Percentiles rank a stretch among this genome's conserved stretches.
Conservation (phyloP, 345 rosid genomes). For the Noccaea caerulescens region DNA sequence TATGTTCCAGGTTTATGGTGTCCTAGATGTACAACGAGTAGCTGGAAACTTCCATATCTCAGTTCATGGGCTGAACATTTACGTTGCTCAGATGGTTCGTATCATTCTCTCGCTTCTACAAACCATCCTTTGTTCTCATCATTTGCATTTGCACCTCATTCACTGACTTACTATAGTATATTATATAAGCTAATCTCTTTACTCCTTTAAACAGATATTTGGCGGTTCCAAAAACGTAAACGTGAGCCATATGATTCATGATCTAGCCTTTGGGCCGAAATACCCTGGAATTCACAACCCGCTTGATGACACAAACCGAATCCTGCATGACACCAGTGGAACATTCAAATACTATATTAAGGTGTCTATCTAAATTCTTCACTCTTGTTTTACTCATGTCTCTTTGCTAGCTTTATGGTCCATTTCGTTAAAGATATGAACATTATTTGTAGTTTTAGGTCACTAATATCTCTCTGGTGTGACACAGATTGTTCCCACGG, state of each 20-base stretch:
- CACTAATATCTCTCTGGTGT: constrained; percentile 22
- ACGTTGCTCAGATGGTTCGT: constrained; percentile 95
- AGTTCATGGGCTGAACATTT: constrained; percentile 91
- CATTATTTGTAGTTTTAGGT: constrained; percentile 8
- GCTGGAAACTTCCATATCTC: constrained; percentile 99
- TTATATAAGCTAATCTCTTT: background rate
- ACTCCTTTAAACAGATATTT: constrained; percentile 67
- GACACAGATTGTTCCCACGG: constrained; percentile 94
- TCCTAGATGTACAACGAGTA: constrained; percentile 94
- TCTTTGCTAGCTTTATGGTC: constrained; percentile 6
- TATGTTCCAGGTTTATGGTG: constrained; percentile 80
- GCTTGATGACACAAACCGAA: constrained; percentile 76
- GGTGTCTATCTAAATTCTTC: constrained; percentile 50
- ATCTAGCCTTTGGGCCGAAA: constrained; percentile 91
- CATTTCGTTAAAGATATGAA: background rate
- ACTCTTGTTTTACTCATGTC: background rate
- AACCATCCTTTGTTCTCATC: background rate
- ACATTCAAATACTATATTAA: constrained; percentile 95
- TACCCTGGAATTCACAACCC: constrained; percentile 98
- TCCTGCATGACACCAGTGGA: constrained; percentile 78
- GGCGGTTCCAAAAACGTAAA: constrained; percentile 83
- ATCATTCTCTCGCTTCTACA: background rate
- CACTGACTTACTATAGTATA: background rate
- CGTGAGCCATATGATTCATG: constrained; percentile 87
- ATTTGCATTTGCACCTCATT: background rate